Percentiles rank a stretch among this genome's conserved stretches.
phyloP scores from a whole-genome alignment of 31 red algal species.

The Porphyra umbilicalis region DNA sequence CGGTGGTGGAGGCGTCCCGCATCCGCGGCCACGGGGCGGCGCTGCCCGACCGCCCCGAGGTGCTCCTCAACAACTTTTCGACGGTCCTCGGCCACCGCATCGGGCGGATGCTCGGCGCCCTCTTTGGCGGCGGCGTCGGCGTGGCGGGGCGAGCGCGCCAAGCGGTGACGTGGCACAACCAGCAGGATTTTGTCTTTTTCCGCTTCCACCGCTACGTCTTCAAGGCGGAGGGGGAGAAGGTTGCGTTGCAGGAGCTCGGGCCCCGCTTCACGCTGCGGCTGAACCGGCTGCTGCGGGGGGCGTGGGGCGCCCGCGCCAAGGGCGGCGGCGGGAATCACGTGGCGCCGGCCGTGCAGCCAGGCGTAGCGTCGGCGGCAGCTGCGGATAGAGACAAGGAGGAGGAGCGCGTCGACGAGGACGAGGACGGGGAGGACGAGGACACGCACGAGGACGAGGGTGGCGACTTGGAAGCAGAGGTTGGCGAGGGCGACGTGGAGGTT shows the following conservation, averaged over 20 bases:
- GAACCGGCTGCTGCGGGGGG: slow-evolving; percentile 49
- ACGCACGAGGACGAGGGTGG: not conserved
- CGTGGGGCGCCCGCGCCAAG: not conserved
- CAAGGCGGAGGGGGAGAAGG: slow-evolving; percentile 22
- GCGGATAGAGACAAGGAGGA: too few species aligned
- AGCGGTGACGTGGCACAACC: slow-evolving; percentile 92
- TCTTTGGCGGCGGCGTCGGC: slow-evolving; percentile 72
- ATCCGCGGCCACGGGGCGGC: slow-evolving; percentile 59
- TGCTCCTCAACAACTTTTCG: slow-evolving; percentile 80
- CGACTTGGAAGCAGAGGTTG: too few species aligned
- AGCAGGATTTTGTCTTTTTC: slow-evolving; percentile 97
- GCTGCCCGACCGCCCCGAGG: slow-evolving; percentile 50
- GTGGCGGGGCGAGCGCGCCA: slow-evolving; percentile 59
- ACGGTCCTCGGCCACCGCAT: slow-evolving; percentile 72
- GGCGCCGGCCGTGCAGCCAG: too few species aligned
- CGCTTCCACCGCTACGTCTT: slow-evolving; percentile 94
- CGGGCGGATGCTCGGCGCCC: slow-evolving; percentile 67
- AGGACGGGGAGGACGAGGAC: not conserved
- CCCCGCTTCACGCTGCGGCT: slow-evolving; percentile 94
- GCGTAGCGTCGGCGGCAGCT: too few species aligned
- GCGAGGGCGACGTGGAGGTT: not conserved
- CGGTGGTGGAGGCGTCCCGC: slow-evolving; percentile 22
- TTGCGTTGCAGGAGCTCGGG: slow-evolving; percentile 87
- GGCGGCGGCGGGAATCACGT: too few species aligned
- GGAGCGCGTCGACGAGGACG: not conserved